A percentile compares a stretch with the other conserved stretches of the same genome.
Evolutionary conservation across 495 filamentous ascomycete species (phyloP).

Genomic region (Podospora bellae-mahoneyi): DNA sequence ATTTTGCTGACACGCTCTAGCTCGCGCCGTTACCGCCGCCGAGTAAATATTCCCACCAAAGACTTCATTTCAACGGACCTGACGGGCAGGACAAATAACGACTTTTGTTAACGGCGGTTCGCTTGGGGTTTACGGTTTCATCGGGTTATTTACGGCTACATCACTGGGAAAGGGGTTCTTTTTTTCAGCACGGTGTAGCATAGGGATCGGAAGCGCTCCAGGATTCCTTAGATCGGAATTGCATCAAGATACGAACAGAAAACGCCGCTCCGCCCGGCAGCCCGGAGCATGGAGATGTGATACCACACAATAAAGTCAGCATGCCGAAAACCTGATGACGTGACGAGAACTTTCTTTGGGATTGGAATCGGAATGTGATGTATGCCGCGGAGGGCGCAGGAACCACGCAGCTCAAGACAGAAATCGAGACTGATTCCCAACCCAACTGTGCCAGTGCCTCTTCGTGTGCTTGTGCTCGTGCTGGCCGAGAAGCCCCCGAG

Average conservation of each 20-base stretch:
- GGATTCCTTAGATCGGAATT: slow-evolving; percentile 37
- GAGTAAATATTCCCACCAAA: slow-evolving; percentile 47
- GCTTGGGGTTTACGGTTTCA: slow-evolving; percentile 31
- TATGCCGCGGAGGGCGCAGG: background rate
- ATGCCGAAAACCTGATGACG: background rate
- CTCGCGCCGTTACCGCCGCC: slow-evolving; percentile 57
- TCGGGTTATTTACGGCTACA: slow-evolving; percentile 32
- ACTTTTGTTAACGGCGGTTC: slow-evolving; percentile 32
- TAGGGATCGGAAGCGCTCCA: slow-evolving; percentile 42
- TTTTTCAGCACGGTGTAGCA: slow-evolving; percentile 37
- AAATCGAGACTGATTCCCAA: slow-evolving; percentile 1
- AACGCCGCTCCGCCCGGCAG: slow-evolving; percentile 16
- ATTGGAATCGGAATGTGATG: background rate
- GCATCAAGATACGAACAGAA: slow-evolving; percentile 33
- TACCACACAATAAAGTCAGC: slow-evolving; percentile 8
- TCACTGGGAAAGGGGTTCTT: slow-evolving; percentile 33
- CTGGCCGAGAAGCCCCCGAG: background rate
- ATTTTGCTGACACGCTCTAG: slow-evolving; percentile 46
- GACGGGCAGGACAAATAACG: slow-evolving; percentile 26
- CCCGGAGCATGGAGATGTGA: slow-evolving; percentile 23
- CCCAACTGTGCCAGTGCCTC: background rate
- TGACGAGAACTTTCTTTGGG: background rate
- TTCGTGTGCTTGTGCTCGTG: background rate
- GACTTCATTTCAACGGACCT: slow-evolving; percentile 30
- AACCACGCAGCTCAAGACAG: background rate